phyloP scores from a whole-genome alignment of 495 filamentous ascomycete species.

The Penicillium salamii region DNA sequence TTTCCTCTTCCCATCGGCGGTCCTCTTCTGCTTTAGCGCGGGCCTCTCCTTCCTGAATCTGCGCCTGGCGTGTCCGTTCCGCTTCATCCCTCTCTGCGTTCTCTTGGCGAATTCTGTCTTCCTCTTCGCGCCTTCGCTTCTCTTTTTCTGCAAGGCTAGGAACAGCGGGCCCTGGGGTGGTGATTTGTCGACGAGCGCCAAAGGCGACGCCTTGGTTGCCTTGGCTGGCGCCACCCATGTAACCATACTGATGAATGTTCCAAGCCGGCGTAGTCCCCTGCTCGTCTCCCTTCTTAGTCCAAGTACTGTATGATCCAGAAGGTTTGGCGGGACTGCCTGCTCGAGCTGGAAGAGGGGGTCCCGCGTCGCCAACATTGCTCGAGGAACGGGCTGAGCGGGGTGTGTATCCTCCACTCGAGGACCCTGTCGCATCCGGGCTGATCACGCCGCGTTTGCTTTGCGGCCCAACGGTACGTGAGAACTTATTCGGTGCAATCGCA shows the following conservation, averaged over 20 bases:
- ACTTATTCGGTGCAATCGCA: constrained; percentile 66
- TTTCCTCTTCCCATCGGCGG: constrained; percentile 76
- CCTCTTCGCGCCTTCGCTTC: constrained; percentile 57
- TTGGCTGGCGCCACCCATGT: constrained; percentile 97
- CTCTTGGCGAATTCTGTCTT: constrained; percentile 58
- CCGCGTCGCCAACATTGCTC: constrained; percentile 68
- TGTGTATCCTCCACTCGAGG: constrained; percentile 36
- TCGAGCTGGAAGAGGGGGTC: constrained; percentile 52
- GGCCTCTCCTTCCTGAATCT: constrained; percentile 68
- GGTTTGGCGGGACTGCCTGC: constrained; percentile 60
- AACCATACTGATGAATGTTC: constrained; percentile 99
- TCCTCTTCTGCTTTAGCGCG: constrained; percentile 67
- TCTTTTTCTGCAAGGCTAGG: constrained; percentile 70
- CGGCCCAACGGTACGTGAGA: constrained; percentile 67
- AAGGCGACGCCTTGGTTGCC: constrained; percentile 92
- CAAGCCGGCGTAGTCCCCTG: constrained; percentile 81
- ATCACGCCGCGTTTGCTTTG: constrained; percentile 56
- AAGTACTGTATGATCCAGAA: constrained; percentile 69
- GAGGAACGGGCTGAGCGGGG: constrained; percentile 50
- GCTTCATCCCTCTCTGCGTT: constrained; percentile 55
- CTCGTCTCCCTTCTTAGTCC: constrained; percentile 85
- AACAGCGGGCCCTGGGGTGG: constrained; percentile 72
- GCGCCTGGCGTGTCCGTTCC: constrained; percentile 55
- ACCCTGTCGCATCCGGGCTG: constrained; percentile 71
- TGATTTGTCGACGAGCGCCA: constrained; percentile 89